Percentiles rank a stretch among this genome's conserved stretches.
Conservation (phyloP, 2,329 filamentous ascomycete genomes). For the Allantophomopsis lycopodina region DNA sequence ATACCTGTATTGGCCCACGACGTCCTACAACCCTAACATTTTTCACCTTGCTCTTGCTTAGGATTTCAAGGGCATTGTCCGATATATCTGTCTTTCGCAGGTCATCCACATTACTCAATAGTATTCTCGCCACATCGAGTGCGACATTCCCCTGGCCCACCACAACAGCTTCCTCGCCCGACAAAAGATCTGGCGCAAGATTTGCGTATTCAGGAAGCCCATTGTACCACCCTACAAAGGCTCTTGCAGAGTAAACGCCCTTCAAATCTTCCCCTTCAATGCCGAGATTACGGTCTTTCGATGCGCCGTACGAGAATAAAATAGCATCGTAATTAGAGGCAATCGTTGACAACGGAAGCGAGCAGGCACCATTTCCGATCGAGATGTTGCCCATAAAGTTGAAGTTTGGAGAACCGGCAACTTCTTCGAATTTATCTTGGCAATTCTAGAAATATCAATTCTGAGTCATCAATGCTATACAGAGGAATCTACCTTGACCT, state of each 20-base stretch:
- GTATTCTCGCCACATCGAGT: conserved; percentile 78
- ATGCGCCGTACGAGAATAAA: conserved; percentile 84
- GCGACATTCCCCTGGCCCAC: conserved; percentile 96
- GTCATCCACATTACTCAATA: conserved; percentile 62
- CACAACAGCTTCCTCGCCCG: conserved; percentile 71
- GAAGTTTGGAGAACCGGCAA: conserved; percentile 71
- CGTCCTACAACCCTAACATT: conserved; percentile 80
- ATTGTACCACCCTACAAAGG: conserved; percentile 98
- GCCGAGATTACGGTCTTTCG: conserved; percentile 64
- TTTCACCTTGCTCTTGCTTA: conserved; percentile 61
- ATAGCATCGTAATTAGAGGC: conserved; percentile 82
- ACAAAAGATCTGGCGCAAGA: conserved; percentile 58
- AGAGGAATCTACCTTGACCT: conserved; percentile 63
- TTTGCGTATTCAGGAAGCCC: conserved; percentile 71
- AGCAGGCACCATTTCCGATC: conserved; percentile 43
- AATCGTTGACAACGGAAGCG: conserved; percentile 53
- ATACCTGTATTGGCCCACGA: conserved; percentile 74
- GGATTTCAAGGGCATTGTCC: conserved; percentile 61
- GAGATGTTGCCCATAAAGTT: conserved; percentile 84
- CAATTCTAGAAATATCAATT: conserved; percentile 53
- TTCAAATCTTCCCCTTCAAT: conserved; percentile 68
- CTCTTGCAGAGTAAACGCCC: conserved; percentile 75
- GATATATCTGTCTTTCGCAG: conserved; percentile 80
- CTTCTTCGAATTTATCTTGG: conserved; percentile 82
- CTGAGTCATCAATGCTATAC: not conserved